Percentiles rank a stretch among this genome's conserved stretches.
Conservation (phyloP, 495 filamentous ascomycete genomes). For the Friedmanniomyces endolithicus region DNA sequence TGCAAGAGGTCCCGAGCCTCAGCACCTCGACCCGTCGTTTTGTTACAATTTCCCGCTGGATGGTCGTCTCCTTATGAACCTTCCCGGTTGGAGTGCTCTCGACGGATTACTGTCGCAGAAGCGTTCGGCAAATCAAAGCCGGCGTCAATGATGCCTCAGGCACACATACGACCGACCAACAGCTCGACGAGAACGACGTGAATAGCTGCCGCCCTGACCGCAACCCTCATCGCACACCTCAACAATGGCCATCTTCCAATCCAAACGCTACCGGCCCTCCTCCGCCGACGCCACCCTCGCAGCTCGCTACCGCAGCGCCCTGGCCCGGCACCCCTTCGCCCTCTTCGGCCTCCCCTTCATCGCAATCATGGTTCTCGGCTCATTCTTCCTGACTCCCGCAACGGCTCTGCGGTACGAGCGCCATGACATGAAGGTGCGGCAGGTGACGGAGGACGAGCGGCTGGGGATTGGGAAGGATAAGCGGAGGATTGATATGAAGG, state of each 20-base stretch:
- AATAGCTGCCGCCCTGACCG: too few species aligned
- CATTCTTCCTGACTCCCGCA: constrained; percentile 87
- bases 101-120: too few species aligned
- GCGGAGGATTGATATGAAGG: constrained; percentile 62
- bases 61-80: too few species aligned
- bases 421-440: constrained; percentile 73
- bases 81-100: too few species aligned
- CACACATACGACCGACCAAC: background rate
- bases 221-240: too few species aligned
- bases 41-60: too few species aligned
- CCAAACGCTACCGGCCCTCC: constrained; percentile 56
- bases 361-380: constrained; percentile 78
- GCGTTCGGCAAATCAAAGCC: background rate
- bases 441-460: constrained; percentile 70
- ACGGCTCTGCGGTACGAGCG: constrained; percentile 87
- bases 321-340: constrained; percentile 70
- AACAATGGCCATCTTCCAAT: constrained; percentile 62
- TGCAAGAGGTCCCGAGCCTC: too few species aligned
- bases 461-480: constrained; percentile 64
- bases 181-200: too few species aligned
- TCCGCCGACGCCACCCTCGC: constrained; percentile 48
- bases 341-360: constrained; percentile 96
- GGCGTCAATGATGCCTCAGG: background rate
- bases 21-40: too few species aligned
- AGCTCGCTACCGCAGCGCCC: constrained; percentile 56